Base-by-base conservation (phyloP, 441 rosid genomes). In the Viola pubescens region DNA sequence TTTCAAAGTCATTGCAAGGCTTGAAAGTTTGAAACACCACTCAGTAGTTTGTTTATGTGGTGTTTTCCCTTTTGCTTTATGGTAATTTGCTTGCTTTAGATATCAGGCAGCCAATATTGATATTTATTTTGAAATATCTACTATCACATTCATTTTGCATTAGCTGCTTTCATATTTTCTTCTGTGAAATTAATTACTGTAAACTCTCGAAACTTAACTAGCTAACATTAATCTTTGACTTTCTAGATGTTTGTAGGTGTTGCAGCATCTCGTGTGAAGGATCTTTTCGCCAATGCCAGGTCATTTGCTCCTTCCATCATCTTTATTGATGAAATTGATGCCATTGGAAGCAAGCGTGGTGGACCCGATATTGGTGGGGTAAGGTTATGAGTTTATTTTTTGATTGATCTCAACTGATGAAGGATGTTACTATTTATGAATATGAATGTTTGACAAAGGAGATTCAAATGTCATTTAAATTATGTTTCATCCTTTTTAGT, bases 311-410 rank as follows among this genome's bases (percentile, higher is more conserved):
- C 98, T 69, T 89, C 96, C 62, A 87, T 94, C 64, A 89, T 94
- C 61, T 89, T 94, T 63, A 89, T 89, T 52, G 98, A 94, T 75
- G 98, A 94, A 80, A 94, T 94, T 62, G 97, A 94, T 79, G 98
- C 98, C 61, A 89, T 94, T 65, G 98, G 97, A 41, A 82, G 98
- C 82, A 94, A 89, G 75, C 90, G 97, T 64, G 98, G 97, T 39
- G 98, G 97, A 52, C 98, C 98, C 40, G 96, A 94, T 80, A 84
- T 94, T 65, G 97, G 96, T 11, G 97, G 98, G 84, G 98, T 94
- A 80, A 84, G 91, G 63, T 64, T 41, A 34, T 5, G 26, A 19
- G 9, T 42, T 0, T 16, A 16, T 6, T 34, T 62, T 50, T 53
- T 16, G 46, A 10, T 53, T 9, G 7, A 61, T 46, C 58, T 70